Conservation (phyloP, 441 rosid genomes). For the Rhodomyrtus psidioides region DNA sequence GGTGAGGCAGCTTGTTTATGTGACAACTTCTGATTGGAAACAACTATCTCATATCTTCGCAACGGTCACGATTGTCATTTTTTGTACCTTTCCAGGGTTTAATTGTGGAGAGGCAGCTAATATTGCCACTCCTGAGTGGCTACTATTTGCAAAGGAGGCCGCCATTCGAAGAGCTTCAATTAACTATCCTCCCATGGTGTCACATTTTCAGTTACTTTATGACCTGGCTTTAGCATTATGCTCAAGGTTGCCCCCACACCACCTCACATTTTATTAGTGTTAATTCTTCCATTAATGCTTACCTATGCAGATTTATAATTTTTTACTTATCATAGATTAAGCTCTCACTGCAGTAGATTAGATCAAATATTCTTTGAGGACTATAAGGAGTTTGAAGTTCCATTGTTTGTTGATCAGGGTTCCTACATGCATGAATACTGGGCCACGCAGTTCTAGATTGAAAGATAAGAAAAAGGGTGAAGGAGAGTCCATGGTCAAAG, state of each 20-base stretch:
- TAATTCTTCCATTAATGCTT: background rate
- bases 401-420: slow-evolving; percentile 33
- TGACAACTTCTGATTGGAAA: background rate
- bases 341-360: background rate
- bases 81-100: slow-evolving; percentile 39
- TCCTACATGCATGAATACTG: slow-evolving; percentile 38
- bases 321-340: background rate
- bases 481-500: slow-evolving; percentile 82
- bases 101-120: slow-evolving; percentile 89
- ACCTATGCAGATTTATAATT: background rate
- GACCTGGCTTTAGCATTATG: slow-evolving; percentile 78
- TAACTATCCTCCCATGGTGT: slow-evolving; percentile 97
- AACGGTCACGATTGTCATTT: slow-evolving; percentile 2
- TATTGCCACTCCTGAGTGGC: slow-evolving; percentile 96
- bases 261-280: background rate
- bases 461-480: slow-evolving; percentile 89
- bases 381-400: background rate
- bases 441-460: slow-evolving; percentile 91
- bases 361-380: background rate
- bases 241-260: slow-evolving; percentile 51
- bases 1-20: slow-evolving; percentile 39
- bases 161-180: slow-evolving; percentile 97
- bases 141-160: slow-evolving; percentile 79
- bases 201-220: slow-evolving; percentile 96
- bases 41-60: background rate